Evolutionary conservation across 1,139 yeast genomes (phyloP).

Genomic region (Kluyveromyces marxianus): DNA sequence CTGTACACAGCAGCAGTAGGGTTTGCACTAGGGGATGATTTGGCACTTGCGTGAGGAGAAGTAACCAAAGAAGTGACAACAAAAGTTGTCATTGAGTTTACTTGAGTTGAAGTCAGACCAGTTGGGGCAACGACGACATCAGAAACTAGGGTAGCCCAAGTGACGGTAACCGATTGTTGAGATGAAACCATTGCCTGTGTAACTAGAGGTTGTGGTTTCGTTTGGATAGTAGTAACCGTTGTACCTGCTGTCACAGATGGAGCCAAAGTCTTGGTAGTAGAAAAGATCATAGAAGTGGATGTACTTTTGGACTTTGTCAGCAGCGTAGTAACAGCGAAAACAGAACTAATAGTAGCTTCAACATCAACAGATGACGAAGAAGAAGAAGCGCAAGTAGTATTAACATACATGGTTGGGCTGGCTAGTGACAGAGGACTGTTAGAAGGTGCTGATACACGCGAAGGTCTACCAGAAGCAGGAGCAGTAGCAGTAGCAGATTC

Average conservation of each 20-base stretch:
- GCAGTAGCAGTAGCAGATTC: constrained; percentile 8
- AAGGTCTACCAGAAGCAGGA: neutral
- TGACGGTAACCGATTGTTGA: constrained; percentile 17
- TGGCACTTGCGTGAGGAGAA: too few relatives aligned
- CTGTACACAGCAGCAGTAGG: too few relatives aligned
- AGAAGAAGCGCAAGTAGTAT: too few relatives aligned
- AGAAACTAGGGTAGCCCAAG: constrained; percentile 19
- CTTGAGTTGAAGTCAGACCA: constrained; percentile 10
- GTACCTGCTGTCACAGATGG: constrained; percentile 15
- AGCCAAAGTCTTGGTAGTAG: constrained; percentile 13
- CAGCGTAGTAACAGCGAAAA: constrained; percentile 8
- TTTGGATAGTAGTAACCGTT: constrained; percentile 13
- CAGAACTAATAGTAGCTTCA: too few relatives aligned
- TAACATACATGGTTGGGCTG: too few relatives aligned
- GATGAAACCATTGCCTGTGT: constrained; percentile 18
- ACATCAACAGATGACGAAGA: too few relatives aligned
- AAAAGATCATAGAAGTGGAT: constrained; percentile 19
- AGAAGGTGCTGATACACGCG: neutral
- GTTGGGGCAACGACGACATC: constrained; percentile 7
- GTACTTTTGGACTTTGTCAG: constrained; percentile 17
- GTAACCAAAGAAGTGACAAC: too few relatives aligned
- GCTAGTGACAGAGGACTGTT: neutral
- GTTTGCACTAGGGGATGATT: too few relatives aligned
- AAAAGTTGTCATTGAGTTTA: neutral
- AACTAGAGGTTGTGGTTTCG: constrained; percentile 22